phyloP scores from a whole-genome alignment of 2,329 filamentous ascomycete genomes.

The Trichoderma sp. region DNA sequence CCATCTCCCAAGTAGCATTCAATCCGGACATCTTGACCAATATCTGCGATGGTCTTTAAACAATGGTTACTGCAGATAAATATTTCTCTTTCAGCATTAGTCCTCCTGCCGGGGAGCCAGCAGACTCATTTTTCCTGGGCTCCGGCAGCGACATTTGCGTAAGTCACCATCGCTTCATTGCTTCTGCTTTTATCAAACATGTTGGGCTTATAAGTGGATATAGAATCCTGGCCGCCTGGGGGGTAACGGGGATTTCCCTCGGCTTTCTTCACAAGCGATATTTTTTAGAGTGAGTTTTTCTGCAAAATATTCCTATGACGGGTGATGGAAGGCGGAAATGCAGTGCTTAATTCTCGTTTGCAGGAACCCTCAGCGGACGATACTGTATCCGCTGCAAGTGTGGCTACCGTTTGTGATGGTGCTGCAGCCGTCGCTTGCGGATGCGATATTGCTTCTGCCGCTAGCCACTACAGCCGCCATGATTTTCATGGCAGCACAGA shows the following conservation, averaged over 20 bases:
- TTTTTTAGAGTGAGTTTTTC: slow-evolving; percentile 1
- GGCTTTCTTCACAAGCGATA: not conserved
- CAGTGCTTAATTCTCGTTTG: not conserved
- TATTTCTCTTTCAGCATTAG: slow-evolving; percentile 11
- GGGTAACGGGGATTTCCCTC: not conserved
- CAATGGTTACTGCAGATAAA: slow-evolving; percentile 17
- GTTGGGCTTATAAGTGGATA: not conserved
- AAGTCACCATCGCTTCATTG: not conserved
- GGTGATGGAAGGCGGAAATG: not conserved
- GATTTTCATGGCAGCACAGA: slow-evolving; percentile 4
- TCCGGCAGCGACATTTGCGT: slow-evolving; percentile 10
- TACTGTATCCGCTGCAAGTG: slow-evolving; percentile 6
- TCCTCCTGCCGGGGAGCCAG: slow-evolving; percentile 15
- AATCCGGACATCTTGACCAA: not conserved
- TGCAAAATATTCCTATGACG: not conserved
- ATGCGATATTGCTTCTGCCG: slow-evolving; percentile 13
- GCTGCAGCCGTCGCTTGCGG: not conserved
- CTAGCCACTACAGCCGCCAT: slow-evolving; percentile 10
- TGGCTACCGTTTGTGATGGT: slow-evolving; percentile 7
- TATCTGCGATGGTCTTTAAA: slow-evolving; percentile 2
- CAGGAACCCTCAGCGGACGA: slow-evolving; percentile 6
- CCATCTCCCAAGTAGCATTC: not conserved
- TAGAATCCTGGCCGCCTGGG: slow-evolving; percentile 2
- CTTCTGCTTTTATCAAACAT: not conserved
- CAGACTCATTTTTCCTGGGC: slow-evolving; percentile 12